A percentile compares a stretch with the other conserved stretches of the same genome.
These are phyloP conservation scores for Penicillium sumatraense DNA, from an alignment of 2,329 filamentous ascomycete genomes.

Conservation along the genomic window DNA sequence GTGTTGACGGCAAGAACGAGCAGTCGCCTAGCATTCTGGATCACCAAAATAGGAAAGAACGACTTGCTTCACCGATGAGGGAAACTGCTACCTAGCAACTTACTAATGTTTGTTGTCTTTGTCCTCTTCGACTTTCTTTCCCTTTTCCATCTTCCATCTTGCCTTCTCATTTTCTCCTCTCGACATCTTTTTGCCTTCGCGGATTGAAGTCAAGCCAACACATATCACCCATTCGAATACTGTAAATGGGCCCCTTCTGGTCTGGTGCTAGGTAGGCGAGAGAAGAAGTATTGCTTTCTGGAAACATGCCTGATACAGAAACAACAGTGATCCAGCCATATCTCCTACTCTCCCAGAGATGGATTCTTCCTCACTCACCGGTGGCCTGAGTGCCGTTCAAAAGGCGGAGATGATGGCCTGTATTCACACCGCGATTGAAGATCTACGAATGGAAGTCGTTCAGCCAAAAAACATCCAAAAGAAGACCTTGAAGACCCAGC, in stretches of 20 bases:
- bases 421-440: background rate
- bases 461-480: background rate
- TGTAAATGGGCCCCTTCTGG: background rate
- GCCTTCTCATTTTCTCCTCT: too few relatives aligned
- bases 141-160: too few relatives aligned
- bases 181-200: too few relatives aligned
- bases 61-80: too few relatives aligned
- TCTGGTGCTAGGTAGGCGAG: background rate
- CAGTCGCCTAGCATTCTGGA: too few relatives aligned
- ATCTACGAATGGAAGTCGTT: background rate
- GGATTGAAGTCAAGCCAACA: too few relatives aligned
- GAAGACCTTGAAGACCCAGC: background rate
- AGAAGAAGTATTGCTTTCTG: background rate
- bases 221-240: too few relatives aligned
- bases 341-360: background rate
- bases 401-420: background rate
- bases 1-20: too few relatives aligned
- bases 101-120: too few relatives aligned
- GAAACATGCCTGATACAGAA: background rate
- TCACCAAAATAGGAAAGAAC: too few relatives aligned
- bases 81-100: too few relatives aligned
- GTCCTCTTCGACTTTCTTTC: too few relatives aligned
- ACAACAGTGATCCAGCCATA: background rate
- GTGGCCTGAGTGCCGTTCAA: background rate
- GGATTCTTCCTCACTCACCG: background rate